A percentile compares a stretch with the other conserved stretches of the same genome.
These are phyloP conservation scores for Plantago ovata DNA, from an alignment of 257 asterid species.

Conservation along the genomic window DNA sequence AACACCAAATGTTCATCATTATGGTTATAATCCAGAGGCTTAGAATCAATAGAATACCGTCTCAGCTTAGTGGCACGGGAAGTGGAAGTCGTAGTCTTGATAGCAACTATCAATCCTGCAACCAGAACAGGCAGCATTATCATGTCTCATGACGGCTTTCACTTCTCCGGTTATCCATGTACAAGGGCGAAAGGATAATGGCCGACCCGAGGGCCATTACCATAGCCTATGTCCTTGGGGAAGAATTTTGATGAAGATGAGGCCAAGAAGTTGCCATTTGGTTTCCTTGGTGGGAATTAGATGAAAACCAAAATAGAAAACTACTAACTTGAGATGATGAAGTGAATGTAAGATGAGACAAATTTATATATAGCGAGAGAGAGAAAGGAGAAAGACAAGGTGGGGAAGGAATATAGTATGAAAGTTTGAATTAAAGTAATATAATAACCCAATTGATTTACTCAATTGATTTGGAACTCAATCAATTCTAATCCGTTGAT, in stretches of 20 bases:
- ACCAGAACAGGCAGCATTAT: slow-evolving; percentile 57
- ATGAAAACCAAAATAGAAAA: slow-evolving; percentile 10
- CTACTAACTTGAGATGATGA: slow-evolving; percentile 17
- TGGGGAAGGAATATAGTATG: slow-evolving; percentile 44
- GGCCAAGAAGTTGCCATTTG: slow-evolving; percentile 41
- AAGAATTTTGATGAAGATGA: slow-evolving; percentile 33
- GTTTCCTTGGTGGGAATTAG: slow-evolving; percentile 21
- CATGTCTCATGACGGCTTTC: slow-evolving; percentile 33
- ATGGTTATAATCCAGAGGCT: slow-evolving; percentile 15
- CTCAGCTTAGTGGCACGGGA: slow-evolving; percentile 15
- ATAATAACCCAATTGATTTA: no score
- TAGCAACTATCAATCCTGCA: slow-evolving; percentile 61
- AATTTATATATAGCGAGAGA: no score
- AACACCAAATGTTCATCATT: slow-evolving; percentile 23
- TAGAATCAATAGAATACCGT: background rate
- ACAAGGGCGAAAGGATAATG: slow-evolving; percentile 63
- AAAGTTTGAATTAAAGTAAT: no score
- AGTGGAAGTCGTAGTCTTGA: slow-evolving; percentile 52
- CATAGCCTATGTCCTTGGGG: slow-evolving; percentile 69
- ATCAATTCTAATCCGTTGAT: no score
- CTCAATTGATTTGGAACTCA: no score
- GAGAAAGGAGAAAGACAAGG: slow-evolving; percentile 20
- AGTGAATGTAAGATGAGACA: slow-evolving; percentile 11
- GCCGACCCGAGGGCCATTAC: slow-evolving; percentile 52
- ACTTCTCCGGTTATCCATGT: slow-evolving; percentile 32